A percentile compares a stretch with the other conserved stretches of the same genome.
phyloP scores from a whole-genome alignment of 139 green algal genomes.

The Picochlorum sp. region DNA sequence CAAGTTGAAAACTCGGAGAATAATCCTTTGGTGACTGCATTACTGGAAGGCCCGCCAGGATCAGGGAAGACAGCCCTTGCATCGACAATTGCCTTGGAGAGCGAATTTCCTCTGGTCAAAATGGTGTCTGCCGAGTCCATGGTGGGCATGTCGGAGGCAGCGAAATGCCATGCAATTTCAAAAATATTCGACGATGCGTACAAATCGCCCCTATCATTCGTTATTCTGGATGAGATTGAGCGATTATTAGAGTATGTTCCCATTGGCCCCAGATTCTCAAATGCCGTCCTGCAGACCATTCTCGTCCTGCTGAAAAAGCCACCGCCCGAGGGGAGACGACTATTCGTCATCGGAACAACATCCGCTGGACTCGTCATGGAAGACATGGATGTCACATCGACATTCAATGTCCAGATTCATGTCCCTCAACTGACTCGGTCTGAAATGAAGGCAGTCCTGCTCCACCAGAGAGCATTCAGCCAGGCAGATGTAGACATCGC shows the following conservation, averaged over 20 bases:
- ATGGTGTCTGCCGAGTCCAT: slow-evolving; percentile 74
- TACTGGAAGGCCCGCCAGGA: slow-evolving; percentile 80
- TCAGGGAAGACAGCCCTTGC: slow-evolving; percentile 93
- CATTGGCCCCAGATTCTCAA: slow-evolving; percentile 95
- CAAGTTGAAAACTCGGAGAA: slow-evolving; percentile 68
- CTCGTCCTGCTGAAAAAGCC: slow-evolving; percentile 89
- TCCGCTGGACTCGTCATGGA: slow-evolving; percentile 33
- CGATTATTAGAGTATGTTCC: slow-evolving; percentile 94
- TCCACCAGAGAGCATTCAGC: slow-evolving; percentile 52
- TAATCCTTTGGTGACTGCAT: slow-evolving; percentile 77
- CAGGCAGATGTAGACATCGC: slow-evolving; percentile 26
- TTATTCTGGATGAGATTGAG: slow-evolving; percentile 97
- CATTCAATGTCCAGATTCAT: slow-evolving; percentile 86
- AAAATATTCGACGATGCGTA: slow-evolving; percentile 95
- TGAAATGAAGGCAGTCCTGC: slow-evolving; percentile 67
- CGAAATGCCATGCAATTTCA: slow-evolving; percentile 63
- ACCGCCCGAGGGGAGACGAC: slow-evolving; percentile 74
- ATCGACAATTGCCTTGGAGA: slow-evolving; percentile 73
- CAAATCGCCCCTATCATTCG: slow-evolving; percentile 74
- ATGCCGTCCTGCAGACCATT: slow-evolving; percentile 86
- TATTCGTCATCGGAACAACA: slow-evolving; percentile 82
- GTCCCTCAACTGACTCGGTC: slow-evolving; percentile 65
- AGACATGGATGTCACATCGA: slow-evolving; percentile 62
- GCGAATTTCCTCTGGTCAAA: slow-evolving; percentile 91
- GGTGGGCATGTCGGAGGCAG: slow-evolving; percentile 77